phyloP scores from a whole-genome alignment of 1,284 basidiomycete genomes.

The Tilletiaria anomala region DNA sequence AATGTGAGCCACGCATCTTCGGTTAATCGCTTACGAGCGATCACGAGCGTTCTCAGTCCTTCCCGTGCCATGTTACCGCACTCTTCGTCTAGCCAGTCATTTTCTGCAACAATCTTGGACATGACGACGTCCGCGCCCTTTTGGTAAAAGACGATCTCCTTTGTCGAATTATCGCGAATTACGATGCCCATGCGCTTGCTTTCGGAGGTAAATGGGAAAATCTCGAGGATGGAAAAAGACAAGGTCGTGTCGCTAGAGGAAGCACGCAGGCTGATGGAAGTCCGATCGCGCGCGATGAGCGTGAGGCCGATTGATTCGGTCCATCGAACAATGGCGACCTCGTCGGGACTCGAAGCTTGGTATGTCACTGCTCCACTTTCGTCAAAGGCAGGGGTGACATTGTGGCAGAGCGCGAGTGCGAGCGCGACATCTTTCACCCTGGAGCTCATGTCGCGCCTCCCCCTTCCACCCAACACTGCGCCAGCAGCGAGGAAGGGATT shows the following conservation, averaged over 20 bases:
- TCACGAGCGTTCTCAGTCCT: conserved; percentile 81
- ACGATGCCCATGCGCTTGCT: conserved; percentile 98
- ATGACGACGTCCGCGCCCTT: conserved; percentile 98
- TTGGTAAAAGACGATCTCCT: conserved; percentile 76
- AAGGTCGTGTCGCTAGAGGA: conserved; percentile 37
- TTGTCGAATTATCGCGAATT: conserved; percentile 59
- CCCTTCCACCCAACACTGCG: conserved; percentile 61
- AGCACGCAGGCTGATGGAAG: conserved; percentile 49
- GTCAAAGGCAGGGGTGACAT: conserved; percentile 86
- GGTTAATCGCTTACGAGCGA: conserved; percentile 66
- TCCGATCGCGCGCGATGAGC: conserved; percentile 73
- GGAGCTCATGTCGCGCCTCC: conserved; percentile 83
- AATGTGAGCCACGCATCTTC: conserved; percentile 60
- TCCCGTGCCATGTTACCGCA: conserved; percentile 97
- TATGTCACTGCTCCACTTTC: conserved; percentile 82
- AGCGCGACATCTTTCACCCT: conserved; percentile 86
- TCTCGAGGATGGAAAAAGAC: conserved; percentile 70
- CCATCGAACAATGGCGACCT: conserved; percentile 98
- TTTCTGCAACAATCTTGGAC: conserved; percentile 80
- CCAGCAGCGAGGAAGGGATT: conserved; percentile 46
- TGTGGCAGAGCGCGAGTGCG: conserved; percentile 88
- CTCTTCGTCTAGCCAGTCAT: conserved; percentile 98
- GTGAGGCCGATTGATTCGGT: conserved; percentile 85
- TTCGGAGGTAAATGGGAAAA: conserved; percentile 95
- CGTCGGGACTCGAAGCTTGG: conserved; percentile 95